Conservation (phyloP, 83 land plant genomes). For the Picea abies region DNA sequence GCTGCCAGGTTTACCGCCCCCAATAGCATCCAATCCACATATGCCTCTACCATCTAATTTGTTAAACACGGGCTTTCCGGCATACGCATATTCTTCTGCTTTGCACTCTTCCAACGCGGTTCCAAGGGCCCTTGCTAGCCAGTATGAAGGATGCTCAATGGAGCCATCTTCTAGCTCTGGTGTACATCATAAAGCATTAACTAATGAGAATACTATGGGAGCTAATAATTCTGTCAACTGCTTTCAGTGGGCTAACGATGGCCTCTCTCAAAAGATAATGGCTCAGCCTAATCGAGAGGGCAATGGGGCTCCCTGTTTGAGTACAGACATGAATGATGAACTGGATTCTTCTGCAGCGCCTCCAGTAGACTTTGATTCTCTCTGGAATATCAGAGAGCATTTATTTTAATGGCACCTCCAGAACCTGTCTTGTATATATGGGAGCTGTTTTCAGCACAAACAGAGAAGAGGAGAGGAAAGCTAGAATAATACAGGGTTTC, state of each 20-base stretch:
- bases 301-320: neutral
- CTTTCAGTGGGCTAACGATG: neutral
- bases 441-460: too few species aligned
- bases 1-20: too few species aligned
- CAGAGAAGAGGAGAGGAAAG: too few species aligned
- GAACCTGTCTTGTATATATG: too few species aligned
- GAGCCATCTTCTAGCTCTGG: neutral
- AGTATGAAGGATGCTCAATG: too few species aligned
- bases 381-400: conserved; percentile 2
- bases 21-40: too few species aligned
- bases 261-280: neutral
- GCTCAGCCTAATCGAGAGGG: neutral
- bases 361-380: neutral
- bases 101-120: too few species aligned
- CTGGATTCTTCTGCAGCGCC: conserved; percentile 5
- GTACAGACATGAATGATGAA: neutral
- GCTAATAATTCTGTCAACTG: neutral
- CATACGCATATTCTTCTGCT: too few species aligned
- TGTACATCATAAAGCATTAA: neutral
- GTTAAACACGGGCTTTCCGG: too few species aligned
- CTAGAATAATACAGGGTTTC: too few species aligned
- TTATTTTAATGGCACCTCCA: neutral
- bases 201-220: neutral
- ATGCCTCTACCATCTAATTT: too few species aligned
- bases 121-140: too few species aligned